Evolutionary conservation across 225 moss, liverwort and hornwort species (phyloP).

Genomic region (Straminergon stramineum): DNA sequence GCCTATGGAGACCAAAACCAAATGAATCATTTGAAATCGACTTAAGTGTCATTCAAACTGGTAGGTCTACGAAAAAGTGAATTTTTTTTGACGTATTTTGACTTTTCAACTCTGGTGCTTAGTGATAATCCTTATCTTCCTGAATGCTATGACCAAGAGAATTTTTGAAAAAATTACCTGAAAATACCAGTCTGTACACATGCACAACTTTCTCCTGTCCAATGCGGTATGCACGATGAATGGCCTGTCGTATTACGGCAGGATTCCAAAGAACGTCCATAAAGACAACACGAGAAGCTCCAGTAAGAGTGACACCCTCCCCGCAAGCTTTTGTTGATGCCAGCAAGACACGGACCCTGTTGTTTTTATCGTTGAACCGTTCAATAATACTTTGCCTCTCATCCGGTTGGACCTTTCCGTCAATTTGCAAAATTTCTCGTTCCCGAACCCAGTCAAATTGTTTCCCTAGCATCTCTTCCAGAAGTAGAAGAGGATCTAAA

Average conservation of each 20-base stretch:
- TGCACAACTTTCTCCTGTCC: conserved; percentile 78
- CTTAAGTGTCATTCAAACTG: neutral
- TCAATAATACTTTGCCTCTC: conserved; percentile 72
- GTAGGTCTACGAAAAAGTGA: neutral
- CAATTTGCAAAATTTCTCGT: conserved; percentile 62
- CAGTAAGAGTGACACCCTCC: conserved; percentile 82
- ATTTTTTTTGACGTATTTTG: neutral
- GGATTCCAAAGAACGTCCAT: conserved; percentile 99
- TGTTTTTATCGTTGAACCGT: conserved; percentile 54
- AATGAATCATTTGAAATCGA: neutral
- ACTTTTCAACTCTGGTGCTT: neutral
- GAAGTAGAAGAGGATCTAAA: conserved; percentile 48
- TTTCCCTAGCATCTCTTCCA: conserved; percentile 56
- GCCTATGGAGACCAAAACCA: neutral
- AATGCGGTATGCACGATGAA: conserved; percentile 83
- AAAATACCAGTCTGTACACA: conserved; percentile 85
- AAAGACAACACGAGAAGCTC: conserved; percentile 87
- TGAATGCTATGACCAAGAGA: neutral
- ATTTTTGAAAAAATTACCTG: conserved; percentile 20
- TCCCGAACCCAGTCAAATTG: conserved; percentile 56
- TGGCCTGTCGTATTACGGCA: conserved; percentile 89
- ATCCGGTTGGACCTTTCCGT: conserved; percentile 48
- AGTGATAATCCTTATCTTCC: neutral
- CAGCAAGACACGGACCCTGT: conserved; percentile 52
- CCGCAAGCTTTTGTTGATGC: conserved; percentile 95